Conservation (phyloP, 139 green algal genomes). For the Tetradesmus lagerheimii region DNA sequence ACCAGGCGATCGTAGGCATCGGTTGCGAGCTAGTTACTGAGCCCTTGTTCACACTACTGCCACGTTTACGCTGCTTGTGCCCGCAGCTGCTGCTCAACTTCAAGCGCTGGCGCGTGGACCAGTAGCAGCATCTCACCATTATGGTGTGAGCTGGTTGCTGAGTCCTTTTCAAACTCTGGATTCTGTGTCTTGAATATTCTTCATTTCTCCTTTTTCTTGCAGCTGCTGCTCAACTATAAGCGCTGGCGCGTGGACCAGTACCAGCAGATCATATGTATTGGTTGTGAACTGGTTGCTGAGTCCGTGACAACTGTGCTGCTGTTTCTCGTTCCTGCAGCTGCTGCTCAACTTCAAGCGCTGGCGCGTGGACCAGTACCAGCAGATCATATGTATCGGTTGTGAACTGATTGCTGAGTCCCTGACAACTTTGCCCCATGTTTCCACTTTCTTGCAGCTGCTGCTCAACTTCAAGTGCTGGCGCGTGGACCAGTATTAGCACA, state of each 20-base stretch:
- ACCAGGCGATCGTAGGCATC: constrained; percentile 72
- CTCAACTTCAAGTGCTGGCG: constrained; percentile 52
- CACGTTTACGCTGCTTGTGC: too few species aligned
- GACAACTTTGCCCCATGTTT: too few species aligned
- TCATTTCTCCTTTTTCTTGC: too few species aligned
- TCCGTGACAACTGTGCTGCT: background rate
- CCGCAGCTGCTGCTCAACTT: constrained; percentile 57
- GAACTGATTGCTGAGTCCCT: too few species aligned
- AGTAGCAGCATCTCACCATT: constrained; percentile 82
- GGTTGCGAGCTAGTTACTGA: too few species aligned
- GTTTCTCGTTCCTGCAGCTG: constrained; percentile 20
- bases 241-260: constrained; percentile 75
- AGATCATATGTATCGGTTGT: too few species aligned
- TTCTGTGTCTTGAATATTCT: too few species aligned
- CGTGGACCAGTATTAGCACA: constrained; percentile 73
- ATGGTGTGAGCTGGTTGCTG: too few species aligned
- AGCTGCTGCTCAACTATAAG: constrained; percentile 58
- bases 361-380: constrained; percentile 76
- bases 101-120: constrained; percentile 56
- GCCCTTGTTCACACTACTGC: too few species aligned
- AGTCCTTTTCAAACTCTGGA: too few species aligned
- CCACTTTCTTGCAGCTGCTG: constrained; percentile 45
- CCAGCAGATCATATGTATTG: background rate
- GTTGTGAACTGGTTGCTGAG: background rate
- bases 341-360: constrained; percentile 56